A percentile compares a stretch with the other conserved stretches of the same genome.
phyloP scores from a whole-genome alignment of 1,284 basidiomycete genomes.

The Ganoderma resinaceum region DNA sequence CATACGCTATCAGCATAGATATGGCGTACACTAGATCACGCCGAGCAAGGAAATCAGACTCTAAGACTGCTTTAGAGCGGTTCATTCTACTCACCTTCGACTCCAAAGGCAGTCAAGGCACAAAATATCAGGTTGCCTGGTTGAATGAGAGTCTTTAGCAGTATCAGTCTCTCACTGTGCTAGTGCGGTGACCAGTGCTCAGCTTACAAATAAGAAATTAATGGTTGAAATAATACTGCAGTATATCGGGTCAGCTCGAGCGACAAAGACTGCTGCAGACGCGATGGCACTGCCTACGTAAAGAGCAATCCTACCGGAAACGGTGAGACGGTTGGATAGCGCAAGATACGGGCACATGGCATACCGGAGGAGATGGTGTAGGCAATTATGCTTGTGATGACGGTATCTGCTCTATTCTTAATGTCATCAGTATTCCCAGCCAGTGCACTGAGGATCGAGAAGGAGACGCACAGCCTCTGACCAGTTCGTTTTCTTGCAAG shows the following conservation, averaged over 20 bases:
- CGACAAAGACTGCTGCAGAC: neutral
- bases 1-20: neutral
- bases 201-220: neutral
- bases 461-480: neutral
- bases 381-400: neutral
- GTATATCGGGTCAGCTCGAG: neutral
- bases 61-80: neutral
- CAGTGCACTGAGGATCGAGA: neutral
- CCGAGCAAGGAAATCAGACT: neutral
- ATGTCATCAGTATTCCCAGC: neutral
- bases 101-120: neutral
- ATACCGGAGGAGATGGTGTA: neutral
- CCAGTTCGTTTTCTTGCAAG: neutral
- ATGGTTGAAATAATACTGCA: neutral
- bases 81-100: neutral
- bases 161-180: neutral
- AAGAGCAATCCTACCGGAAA: neutral
- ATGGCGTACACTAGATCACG: neutral
- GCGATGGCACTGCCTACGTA: neutral
- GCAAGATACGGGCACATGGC: neutral
- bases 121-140: neutral
- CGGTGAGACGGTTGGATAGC: neutral
- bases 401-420: neutral
- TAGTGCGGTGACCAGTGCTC: too few species aligned
- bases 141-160: neutral